Evolutionary conservation across 768 basidiomycete species (phyloP), one percentile per base, ranked within the genome.

Genomic region (Boletus sp.): DNA sequence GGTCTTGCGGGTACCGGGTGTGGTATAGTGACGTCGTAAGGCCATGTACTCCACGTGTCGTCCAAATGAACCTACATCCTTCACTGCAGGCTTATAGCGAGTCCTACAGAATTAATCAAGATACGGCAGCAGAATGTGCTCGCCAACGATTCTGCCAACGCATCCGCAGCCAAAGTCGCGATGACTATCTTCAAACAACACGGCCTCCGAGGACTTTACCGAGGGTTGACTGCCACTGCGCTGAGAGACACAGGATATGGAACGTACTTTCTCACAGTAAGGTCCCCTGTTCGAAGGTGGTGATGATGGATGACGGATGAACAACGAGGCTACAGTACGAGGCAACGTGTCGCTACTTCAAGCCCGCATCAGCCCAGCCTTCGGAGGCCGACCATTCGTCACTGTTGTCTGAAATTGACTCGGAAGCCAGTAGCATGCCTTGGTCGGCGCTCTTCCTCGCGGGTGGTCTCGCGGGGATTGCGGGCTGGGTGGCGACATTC

Each of bases 101-200:
- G 88, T 1, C 93, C 93, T 0, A 89, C 85, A 8, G 94, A 96
- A 59, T 79, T 94, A 1, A 77, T 96, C 73, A 96, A 96, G 76
- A 91, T 94, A 67, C 80, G 87, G 33, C 88, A 90, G 60, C 89
- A 92, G 60, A 78, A 81, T 30, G 70, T 79, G 50, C 67, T 83
- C 45, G 51, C 48, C 43, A 59, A 57, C 46, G 54, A 46, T 42
- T 47, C 65, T 11, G 63, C 73, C 43, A 69, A 72, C 48, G 74
- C 79, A 7, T 81, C 81, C 21, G 79, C 83, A 0, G 64, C 74
- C 10, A 71, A 75, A 21, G 78, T 93, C n/a, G 77, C 83, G 4
- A 67, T 74, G 40, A 68, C 77, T 47, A 84, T 93, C 27, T 73
- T 84, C 45, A 73, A 70, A 42, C 71, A 74, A 46, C 72, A 78